Base-by-base conservation (phyloP, 1,284 basidiomycete species). In the Naganishia sp. region DNA sequence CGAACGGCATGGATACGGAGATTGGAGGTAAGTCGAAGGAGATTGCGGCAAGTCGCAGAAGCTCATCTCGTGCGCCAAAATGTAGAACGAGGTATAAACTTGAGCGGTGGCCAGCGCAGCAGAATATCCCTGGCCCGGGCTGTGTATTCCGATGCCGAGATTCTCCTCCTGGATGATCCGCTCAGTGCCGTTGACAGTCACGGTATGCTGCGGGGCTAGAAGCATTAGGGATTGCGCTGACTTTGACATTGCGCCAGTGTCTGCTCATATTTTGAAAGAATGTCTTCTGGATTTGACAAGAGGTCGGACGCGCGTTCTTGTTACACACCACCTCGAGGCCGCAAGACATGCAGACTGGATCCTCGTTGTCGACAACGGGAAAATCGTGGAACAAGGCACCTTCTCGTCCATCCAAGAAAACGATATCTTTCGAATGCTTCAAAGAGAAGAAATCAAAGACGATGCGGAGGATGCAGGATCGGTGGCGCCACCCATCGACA, bases 61-160 rank as follows among this genome's bases (percentile, higher is more conserved):
- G 9, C 2, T 25, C 45, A 47, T 21, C 25, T 13, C 50, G 28
- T 28, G 3, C 28, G 28, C 28, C 28, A 28, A 28, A 3, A 28
- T 43, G 7, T 52, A 73, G 71, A 49, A 71, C 74, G 18, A 31
- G 76, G 75, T 13, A 72, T 75, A 62, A 77, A 72, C n/a, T 62
- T 77, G 2, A 75, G 74, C 2, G 76, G 76, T 3, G 76, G 75
- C 18, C 76, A 76, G 64, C 71, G 89, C 83, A 90, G 90, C 56
- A 86, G 90, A 23, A 85, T 92, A 1, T 89, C 87, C 7, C 79
- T 93, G 9, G 90, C 90, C 3, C 83, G 90, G 6, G 88, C 88
- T 0, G 87, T 88, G 2, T 92, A 90, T 73, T 87, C 87, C 0
- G 77, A 83, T 2, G 83, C 71, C 25, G 71, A 74, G 11, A 71